phyloP scores from a whole-genome alignment of 2,329 filamentous ascomycete species.

The Aspergillus niger region DNA sequence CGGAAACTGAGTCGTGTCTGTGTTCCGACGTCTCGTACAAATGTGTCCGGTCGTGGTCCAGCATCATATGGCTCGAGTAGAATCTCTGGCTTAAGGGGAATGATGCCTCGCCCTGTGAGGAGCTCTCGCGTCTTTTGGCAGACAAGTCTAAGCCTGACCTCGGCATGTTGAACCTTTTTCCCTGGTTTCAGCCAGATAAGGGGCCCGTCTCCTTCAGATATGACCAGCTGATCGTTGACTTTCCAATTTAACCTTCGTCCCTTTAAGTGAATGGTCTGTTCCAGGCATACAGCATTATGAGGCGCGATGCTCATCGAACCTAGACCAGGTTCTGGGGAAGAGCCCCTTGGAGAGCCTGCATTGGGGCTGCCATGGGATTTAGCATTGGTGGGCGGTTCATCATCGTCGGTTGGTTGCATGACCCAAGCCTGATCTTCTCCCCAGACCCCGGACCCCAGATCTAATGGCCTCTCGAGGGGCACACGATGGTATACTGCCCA shows the following conservation, averaged over 20 bases:
- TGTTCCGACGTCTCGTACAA: neutral
- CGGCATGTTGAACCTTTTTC: constrained; percentile 15
- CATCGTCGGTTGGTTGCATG: neutral
- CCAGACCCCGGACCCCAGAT: neutral
- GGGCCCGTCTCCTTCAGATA: constrained; percentile 2
- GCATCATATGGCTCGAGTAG: too few relatives aligned
- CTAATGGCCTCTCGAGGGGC: constrained; percentile 5
- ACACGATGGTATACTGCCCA: constrained; percentile 23
- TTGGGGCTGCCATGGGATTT: neutral
- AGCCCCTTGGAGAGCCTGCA: neutral
- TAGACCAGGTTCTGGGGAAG: neutral
- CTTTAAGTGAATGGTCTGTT: constrained; percentile 11
- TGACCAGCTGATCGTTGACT: constrained; percentile 10
- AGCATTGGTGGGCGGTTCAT: neutral
- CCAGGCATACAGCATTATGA: constrained; percentile 5
- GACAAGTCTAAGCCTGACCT: constrained; percentile 12
- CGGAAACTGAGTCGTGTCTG: neutral
- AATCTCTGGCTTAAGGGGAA: constrained; percentile 12
- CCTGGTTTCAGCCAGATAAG: constrained; percentile 14
- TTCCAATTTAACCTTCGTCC: constrained; percentile 14
- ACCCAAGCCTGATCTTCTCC: neutral
- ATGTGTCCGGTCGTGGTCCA: too few relatives aligned
- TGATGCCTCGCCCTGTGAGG: constrained; percentile 14
- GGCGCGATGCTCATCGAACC: neutral
- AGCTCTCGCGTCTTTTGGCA: constrained; percentile 15